Conservation (phyloP, 345 rosid genomes). For the Eucalyptus virginea region DNA sequence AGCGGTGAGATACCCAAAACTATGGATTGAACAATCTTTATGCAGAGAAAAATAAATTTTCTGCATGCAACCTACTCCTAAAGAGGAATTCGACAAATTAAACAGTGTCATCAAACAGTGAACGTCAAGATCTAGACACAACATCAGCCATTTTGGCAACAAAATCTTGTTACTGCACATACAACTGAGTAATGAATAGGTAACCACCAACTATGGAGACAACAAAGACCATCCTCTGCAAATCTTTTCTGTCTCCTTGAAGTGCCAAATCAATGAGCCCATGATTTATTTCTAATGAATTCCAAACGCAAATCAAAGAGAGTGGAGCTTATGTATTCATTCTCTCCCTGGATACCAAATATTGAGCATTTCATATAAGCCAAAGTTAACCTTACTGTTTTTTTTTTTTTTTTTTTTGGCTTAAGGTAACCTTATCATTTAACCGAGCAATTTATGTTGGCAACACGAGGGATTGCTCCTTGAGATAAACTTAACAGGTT, state of each 20-base stretch:
- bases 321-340: background rate
- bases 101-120: background rate
- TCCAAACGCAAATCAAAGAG: background rate
- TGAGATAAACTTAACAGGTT: background rate
- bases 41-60: background rate
- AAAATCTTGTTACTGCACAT: background rate
- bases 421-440: background rate
- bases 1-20: background rate
- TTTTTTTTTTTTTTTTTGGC: no score
- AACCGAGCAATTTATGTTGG: background rate
- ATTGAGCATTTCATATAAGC: background rate
- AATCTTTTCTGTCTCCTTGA: background rate
- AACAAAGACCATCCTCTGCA: background rate
- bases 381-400: background rate
- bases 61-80: background rate
- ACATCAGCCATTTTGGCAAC: background rate
- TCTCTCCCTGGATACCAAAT: background rate
- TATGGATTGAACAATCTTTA: background rate
- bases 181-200: background rate
- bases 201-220: background rate
- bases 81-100: background rate
- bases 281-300: background rate
- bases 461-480: background rate
- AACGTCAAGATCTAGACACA: background rate
- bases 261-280: background rate